A percentile compares a stretch with the other conserved stretches of the same genome.
Evolutionary conservation across 2,329 filamentous ascomycete genomes (phyloP).

Genomic region (Calonectria pseudoreteaudii): DNA sequence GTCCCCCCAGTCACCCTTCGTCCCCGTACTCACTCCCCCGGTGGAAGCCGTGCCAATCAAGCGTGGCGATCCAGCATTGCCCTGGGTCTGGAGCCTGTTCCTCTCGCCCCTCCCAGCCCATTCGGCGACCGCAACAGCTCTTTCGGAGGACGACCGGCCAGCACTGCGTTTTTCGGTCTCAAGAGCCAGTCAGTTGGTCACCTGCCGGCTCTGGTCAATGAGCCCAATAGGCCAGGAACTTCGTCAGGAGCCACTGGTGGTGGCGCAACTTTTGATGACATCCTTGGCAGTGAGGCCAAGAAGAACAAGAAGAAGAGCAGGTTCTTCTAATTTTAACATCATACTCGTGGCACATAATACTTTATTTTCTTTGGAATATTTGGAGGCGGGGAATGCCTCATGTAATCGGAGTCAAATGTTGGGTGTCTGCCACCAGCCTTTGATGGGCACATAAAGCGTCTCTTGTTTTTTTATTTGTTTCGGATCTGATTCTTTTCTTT

Average conservation of each 20-base stretch:
- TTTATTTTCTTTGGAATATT: constrained; percentile 10
- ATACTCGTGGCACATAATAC: constrained; percentile 9
- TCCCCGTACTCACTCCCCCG: constrained; percentile 54
- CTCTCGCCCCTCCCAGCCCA: constrained; percentile 49
- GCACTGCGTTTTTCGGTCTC: constrained; percentile 45
- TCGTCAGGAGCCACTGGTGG: constrained; percentile 40
- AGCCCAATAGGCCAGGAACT: constrained; percentile 31
- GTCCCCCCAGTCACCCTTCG: constrained; percentile 50
- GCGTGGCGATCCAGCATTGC: constrained; percentile 57
- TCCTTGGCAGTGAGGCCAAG: constrained; percentile 52
- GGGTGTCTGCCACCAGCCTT: constrained; percentile 13
- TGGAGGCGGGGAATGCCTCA: constrained; percentile 13
- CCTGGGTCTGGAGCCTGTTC: constrained; percentile 57
- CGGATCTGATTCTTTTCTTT: background rate
- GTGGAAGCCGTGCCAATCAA: constrained; percentile 47
- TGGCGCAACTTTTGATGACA: constrained; percentile 62
- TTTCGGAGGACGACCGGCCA: constrained; percentile 47
- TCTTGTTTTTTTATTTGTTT: constrained; percentile 19
- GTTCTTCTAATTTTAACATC: constrained; percentile 48
- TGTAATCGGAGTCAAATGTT: constrained; percentile 23
- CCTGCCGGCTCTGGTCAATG: constrained; percentile 43
- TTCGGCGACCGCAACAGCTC: constrained; percentile 52
- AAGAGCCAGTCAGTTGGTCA: constrained; percentile 52
- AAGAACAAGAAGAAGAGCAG: constrained; percentile 56
- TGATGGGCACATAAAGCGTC: constrained; percentile 7